Conservation (phyloP, 1,139 yeast species). For the Waltiozyma sp. region DNA sequence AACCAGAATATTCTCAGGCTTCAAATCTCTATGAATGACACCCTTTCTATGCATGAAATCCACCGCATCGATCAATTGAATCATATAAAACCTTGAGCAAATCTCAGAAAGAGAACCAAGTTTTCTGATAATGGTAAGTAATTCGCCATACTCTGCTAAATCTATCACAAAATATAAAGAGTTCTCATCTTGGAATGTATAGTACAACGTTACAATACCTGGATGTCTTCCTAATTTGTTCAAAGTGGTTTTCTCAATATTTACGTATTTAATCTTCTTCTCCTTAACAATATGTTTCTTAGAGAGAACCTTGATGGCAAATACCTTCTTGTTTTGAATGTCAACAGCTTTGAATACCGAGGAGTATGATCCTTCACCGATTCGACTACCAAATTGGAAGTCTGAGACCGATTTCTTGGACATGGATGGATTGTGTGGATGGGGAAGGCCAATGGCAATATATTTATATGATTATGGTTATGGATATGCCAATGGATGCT, state of each 20-base stretch:
- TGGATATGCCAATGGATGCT: too few species aligned
- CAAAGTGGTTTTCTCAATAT: conserved; percentile 88
- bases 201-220: conserved; percentile 80
- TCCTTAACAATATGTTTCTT: conserved; percentile 92
- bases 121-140: conserved; percentile 66
- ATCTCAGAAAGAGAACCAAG: conserved; percentile 70
- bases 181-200: conserved; percentile 87
- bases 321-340: conserved; percentile 55
- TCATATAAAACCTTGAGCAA: conserved; percentile 62
- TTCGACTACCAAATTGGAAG: conserved; percentile 73
- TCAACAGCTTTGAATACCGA: conserved; percentile 86
- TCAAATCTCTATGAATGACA: conserved; percentile 69
- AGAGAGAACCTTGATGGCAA: conserved; percentile 86
- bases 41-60: conserved; percentile 66
- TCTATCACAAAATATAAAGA: conserved; percentile 87
- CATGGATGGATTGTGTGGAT: background rate
- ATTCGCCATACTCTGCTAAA: conserved; percentile 87
- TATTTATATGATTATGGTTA: too few species aligned
- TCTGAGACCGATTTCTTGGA: conserved; percentile 62
- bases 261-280: conserved; percentile 89
- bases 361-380: conserved; percentile 96
- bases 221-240: conserved; percentile 77
- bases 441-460: too few species aligned
- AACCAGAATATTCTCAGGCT: conserved; percentile 65
- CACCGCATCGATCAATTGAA: conserved; percentile 53